Conservation (phyloP, 805 yeast genomes). For the Aciculoconidium aculeatum region DNA sequence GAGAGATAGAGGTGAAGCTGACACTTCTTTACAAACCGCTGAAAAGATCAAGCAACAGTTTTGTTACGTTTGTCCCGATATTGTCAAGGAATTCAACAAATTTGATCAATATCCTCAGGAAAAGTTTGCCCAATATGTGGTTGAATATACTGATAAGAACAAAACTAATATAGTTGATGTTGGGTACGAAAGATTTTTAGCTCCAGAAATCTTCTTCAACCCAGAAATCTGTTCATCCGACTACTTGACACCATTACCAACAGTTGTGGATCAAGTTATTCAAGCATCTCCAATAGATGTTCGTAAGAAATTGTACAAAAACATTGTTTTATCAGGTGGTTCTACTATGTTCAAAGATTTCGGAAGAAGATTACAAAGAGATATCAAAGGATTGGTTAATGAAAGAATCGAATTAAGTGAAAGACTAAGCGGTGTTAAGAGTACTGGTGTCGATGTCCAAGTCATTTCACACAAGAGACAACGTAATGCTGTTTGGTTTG, state of each 20-base stretch:
- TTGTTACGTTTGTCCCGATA: conserved; percentile 96
- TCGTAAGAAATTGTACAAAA: conserved; percentile 90
- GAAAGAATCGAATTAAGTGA: conserved; percentile 84
- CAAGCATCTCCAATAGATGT: conserved; percentile 97
- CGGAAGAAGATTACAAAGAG: conserved; percentile 96
- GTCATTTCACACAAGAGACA: conserved; percentile 97
- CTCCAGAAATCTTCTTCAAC: conserved; percentile 98
- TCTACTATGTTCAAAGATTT: conserved; percentile 98
- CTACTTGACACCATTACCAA: conserved; percentile 91
- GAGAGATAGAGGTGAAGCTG: conserved; percentile 95
- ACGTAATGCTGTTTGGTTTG: conserved; percentile 99
- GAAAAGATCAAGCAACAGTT: conserved; percentile 94
- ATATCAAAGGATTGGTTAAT: conserved; percentile 78
- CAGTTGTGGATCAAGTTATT: conserved; percentile 91
- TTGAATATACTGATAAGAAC: conserved; percentile 69
- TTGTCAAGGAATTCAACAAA: conserved; percentile 91
- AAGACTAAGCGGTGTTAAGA: conserved; percentile 62
- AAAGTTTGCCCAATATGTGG: conserved; percentile 87
- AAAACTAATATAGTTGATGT: conserved; percentile 64
- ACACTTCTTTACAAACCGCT: conserved; percentile 90
- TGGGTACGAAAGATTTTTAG: conserved; percentile 95
- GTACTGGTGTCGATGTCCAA: conserved; percentile 94
- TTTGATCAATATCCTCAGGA: conserved; percentile 87
- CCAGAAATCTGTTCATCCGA: conserved; percentile 97
- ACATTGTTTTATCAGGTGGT: conserved; percentile 95